These are phyloP conservation scores for Ophiosphaerella narmari DNA, from an alignment of 2,329 filamentous ascomycete species.

Conservation along the genomic window DNA sequence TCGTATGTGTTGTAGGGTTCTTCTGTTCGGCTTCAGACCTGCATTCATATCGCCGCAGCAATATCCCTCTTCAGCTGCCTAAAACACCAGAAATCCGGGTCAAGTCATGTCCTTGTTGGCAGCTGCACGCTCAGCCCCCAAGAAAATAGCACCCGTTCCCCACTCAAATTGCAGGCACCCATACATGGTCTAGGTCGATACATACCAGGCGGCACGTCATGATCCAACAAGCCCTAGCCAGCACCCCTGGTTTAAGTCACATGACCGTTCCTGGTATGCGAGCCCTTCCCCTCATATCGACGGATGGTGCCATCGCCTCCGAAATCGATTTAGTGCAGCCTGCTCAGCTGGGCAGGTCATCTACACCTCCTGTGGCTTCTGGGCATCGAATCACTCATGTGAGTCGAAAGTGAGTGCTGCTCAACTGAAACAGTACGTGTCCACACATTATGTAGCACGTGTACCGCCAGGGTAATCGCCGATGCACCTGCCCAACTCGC, in stretches of 20 bases:
- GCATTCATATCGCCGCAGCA: slow-evolving; percentile 6
- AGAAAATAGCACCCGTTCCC: background rate
- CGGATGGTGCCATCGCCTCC: slow-evolving; percentile 1
- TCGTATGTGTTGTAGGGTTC: slow-evolving; percentile 12
- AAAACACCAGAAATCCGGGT: slow-evolving; percentile 12
- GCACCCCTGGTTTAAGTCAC: background rate
- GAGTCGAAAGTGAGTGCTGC: slow-evolving; percentile 4
- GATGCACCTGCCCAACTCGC: slow-evolving; percentile 1
- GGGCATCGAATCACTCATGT: slow-evolving; percentile 1
- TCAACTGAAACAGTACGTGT: slow-evolving; percentile 16
- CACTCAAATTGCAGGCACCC: background rate
- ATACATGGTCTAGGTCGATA: background rate
- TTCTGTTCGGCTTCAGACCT: slow-evolving; percentile 7
- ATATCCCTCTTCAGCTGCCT: slow-evolving; percentile 17
- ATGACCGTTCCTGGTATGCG: slow-evolving; percentile 19
- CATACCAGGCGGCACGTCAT: background rate
- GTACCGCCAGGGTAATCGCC: slow-evolving; percentile 3
- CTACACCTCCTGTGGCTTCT: slow-evolving; percentile 5
- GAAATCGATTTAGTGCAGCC: slow-evolving; percentile 1
- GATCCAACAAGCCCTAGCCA: background rate
- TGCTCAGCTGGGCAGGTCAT: slow-evolving; percentile 5
- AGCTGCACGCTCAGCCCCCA: slow-evolving; percentile 12
- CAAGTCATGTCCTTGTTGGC: slow-evolving; percentile 1
- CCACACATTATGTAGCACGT: slow-evolving; percentile 5
- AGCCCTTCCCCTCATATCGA: slow-evolving; percentile 9